Conservation (phyloP, 1,139 yeast genomes). For the Blastobotrys malaysiensis region DNA sequence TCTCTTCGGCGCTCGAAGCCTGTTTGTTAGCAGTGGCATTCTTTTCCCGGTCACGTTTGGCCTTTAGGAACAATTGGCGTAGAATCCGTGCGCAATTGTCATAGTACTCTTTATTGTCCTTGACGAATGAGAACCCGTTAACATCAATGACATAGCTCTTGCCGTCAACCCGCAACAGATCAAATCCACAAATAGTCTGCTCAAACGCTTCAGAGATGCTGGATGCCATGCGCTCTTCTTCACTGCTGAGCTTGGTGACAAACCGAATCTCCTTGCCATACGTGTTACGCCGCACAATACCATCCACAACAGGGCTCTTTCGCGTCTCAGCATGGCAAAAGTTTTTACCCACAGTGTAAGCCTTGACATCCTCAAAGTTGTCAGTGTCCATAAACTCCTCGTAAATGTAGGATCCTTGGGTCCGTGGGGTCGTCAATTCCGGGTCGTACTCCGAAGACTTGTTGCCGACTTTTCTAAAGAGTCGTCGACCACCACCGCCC, state of each 20-base stretch:
- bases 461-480: constrained; percentile 94
- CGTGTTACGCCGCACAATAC: constrained; percentile 93
- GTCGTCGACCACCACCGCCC: constrained; percentile 96
- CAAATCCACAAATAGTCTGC: constrained; percentile 98
- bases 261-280: constrained; percentile 96
- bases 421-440: constrained; percentile 62
- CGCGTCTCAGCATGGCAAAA: constrained; percentile 98
- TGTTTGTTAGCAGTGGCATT: constrained; percentile 23
- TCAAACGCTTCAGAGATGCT: constrained; percentile 70
- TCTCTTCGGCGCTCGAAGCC: constrained; percentile 48
- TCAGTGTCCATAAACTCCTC: constrained; percentile 97
- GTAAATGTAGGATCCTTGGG: constrained; percentile 87
- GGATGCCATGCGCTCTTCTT: constrained; percentile 75
- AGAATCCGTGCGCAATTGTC: constrained; percentile 77
- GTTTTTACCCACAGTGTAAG: constrained; percentile 87
- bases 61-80: constrained; percentile 63
- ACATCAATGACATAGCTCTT: constrained; percentile 93
- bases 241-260: constrained; percentile 69
- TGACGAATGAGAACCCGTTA: constrained; percentile 96
- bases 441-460: constrained; percentile 97
- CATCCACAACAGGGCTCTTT: constrained; percentile 98
- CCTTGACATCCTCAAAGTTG: constrained; percentile 97
- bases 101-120: constrained; percentile 83
- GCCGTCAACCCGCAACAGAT: constrained; percentile 82
- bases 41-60: constrained; percentile 48